Percentiles rank a stretch among this genome's conserved stretches.
These are phyloP conservation scores for Escallonia herrerae DNA, from an alignment of 129 eudicot genomes.

Conservation along the genomic window DNA sequence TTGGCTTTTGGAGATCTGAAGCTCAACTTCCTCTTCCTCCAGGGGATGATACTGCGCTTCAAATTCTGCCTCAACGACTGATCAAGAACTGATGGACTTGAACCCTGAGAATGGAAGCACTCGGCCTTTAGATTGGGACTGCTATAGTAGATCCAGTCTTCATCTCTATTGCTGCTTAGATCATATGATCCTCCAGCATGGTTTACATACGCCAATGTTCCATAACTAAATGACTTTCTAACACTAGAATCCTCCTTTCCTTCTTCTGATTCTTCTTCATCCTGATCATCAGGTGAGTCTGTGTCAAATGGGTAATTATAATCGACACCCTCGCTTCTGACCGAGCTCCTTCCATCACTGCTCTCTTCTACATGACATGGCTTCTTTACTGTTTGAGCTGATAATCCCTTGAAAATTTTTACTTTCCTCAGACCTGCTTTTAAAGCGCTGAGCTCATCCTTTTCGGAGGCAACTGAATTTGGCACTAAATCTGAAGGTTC, in stretches of 20 bases:
- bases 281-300: conserved; percentile 42
- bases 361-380: conserved; percentile 42
- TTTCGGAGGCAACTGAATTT: conserved; percentile 32
- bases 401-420: conserved; percentile 39
- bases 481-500: conserved; percentile 38
- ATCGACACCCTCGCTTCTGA: conserved; percentile 52
- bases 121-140: conserved; percentile 20
- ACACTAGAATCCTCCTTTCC: conserved; percentile 25
- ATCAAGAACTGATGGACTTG: conserved; percentile 21
- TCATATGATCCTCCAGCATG: conserved; percentile 50
- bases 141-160: conserved; percentile 38
- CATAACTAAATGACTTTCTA: conserved; percentile 44
- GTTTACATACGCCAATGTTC: conserved; percentile 62
- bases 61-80: conserved; percentile 24
- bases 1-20: conserved; percentile 57
- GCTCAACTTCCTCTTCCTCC: conserved; percentile 68
- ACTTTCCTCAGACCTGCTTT: conserved; percentile 55
- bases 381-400: conserved; percentile 36
- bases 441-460: conserved; percentile 35
- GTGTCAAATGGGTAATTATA: conserved; percentile 43
- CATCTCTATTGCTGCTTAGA: conserved; percentile 50
- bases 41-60: conserved; percentile 41
- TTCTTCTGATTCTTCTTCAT: conserved; percentile 51
- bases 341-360: conserved; percentile 59
- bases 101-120: conserved; percentile 15